These are phyloP conservation scores for Penicillium brevicompactum DNA, from an alignment of 2,329 filamentous ascomycete species.

Conservation along the genomic window DNA sequence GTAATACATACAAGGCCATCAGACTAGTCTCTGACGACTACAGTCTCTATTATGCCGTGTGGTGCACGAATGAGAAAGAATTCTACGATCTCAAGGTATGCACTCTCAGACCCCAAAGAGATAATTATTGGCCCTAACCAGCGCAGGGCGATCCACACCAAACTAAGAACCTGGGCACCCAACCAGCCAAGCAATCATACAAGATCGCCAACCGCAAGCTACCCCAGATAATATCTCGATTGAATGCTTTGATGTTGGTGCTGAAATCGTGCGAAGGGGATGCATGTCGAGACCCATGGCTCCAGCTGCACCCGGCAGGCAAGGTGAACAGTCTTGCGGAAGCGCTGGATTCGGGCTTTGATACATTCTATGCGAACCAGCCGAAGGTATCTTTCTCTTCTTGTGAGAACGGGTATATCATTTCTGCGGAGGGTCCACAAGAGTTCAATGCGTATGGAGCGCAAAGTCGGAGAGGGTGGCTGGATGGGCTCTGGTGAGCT, in stretches of 20 bases:
- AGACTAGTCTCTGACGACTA: conserved; percentile 59
- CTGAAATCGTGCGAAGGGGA: conserved; percentile 62
- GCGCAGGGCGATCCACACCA: conserved; percentile 56
- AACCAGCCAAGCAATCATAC: conserved; percentile 19
- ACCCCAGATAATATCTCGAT: conserved; percentile 49
- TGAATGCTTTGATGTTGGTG: conserved; percentile 62
- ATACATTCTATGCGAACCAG: conserved; percentile 57
- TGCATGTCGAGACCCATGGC: conserved; percentile 60
- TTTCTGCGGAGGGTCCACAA: conserved; percentile 59
- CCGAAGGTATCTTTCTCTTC: conserved; percentile 54
- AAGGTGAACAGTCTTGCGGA: conserved; percentile 55
- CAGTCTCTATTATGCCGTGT: conserved; percentile 67
- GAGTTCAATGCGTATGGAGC: conserved; percentile 24
- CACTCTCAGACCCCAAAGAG: background rate
- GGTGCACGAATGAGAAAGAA: conserved; percentile 69
- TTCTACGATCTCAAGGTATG: conserved; percentile 63
- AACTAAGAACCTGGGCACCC: conserved; percentile 47
- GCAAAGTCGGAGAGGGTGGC: conserved; percentile 11
- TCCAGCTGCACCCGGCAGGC: conserved; percentile 56
- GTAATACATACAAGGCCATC: conserved; percentile 65
- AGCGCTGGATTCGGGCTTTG: conserved; percentile 52
- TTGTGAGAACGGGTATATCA: conserved; percentile 60
- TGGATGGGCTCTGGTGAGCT: conserved; percentile 1
- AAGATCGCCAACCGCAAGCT: conserved; percentile 24
- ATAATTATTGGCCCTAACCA: background rate